These are phyloP conservation scores for Athelia psychrophila DNA, from an alignment of 1,284 basidiomycete species.

Conservation along the genomic window DNA sequence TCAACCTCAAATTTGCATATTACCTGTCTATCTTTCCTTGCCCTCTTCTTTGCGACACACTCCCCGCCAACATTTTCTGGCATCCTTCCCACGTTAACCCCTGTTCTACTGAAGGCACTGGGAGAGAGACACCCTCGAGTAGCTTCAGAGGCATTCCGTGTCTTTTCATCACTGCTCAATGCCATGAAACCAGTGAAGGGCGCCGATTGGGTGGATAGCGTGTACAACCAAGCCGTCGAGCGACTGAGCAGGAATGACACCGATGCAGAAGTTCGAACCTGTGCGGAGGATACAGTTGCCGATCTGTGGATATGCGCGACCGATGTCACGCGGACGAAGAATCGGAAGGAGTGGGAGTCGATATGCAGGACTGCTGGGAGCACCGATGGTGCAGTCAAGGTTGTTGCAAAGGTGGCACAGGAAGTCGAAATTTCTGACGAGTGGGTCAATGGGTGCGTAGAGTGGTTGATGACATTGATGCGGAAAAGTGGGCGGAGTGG, in stretches of 20 bases:
- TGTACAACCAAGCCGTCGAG: conserved; percentile 74
- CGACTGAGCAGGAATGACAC: conserved; percentile 81
- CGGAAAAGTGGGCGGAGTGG: conserved; percentile 79
- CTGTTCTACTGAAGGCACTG: conserved; percentile 73
- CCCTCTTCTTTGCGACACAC: conserved; percentile 82
- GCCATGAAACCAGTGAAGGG: conserved; percentile 59
- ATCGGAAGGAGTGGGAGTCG: conserved; percentile 73
- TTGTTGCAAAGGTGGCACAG: conserved; percentile 68
- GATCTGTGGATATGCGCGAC: conserved; percentile 87
- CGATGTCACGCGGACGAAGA: conserved; percentile 60
- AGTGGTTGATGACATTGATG: conserved; percentile 77
- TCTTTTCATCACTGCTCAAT: conserved; percentile 69
- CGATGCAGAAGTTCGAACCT: conserved; percentile 86
- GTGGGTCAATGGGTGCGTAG: conserved; percentile 80
- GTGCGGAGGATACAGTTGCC: conserved; percentile 81
- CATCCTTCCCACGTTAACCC: conserved; percentile 64
- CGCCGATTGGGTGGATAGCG: conserved; percentile 57
- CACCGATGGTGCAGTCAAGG: conserved; percentile 68
- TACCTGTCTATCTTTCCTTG: conserved; percentile 82
- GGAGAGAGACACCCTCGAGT: conserved; percentile 74
- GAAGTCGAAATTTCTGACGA: conserved; percentile 65
- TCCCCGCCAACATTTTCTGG: conserved; percentile 60
- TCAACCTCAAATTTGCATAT: conserved; percentile 77
- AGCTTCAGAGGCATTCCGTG: conserved; percentile 80
- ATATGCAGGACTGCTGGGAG: conserved; percentile 79